Evolutionary conservation across 2,329 filamentous ascomycete genomes (phyloP).

Genomic region (Pseudogymnoascus verrucosus): DNA sequence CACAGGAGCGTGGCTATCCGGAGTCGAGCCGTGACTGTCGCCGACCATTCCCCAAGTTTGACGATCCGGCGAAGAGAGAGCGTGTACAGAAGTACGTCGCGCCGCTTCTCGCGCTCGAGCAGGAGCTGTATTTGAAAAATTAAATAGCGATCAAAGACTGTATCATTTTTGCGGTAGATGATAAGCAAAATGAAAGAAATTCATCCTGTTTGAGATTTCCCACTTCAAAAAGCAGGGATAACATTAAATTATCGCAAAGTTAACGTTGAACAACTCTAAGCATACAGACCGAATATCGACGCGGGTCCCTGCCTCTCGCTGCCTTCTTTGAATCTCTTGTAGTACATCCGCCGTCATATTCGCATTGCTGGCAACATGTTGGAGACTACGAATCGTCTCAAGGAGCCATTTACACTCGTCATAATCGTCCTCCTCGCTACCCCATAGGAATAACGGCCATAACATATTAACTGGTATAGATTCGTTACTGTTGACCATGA

Average conservation of each 20-base stretch:
- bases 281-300: slow-evolving; percentile 33
- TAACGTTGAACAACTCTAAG: slow-evolving; percentile 38
- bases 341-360: slow-evolving; percentile 32
- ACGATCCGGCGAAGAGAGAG: slow-evolving; percentile 33
- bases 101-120: slow-evolving; percentile 2
- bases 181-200: background rate
- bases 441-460: slow-evolving; percentile 48
- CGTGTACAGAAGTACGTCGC: slow-evolving; percentile 6
- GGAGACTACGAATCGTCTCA: slow-evolving; percentile 36
- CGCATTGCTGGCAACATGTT: slow-evolving; percentile 33
- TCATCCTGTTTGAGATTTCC: background rate
- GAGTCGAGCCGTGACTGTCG: slow-evolving; percentile 43
- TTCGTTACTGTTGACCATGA: slow-evolving; percentile 37
- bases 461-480: slow-evolving; percentile 46
- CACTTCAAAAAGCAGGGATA: background rate
- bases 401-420: slow-evolving; percentile 43
- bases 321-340: slow-evolving; percentile 31
- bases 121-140: background rate
- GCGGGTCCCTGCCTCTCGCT: slow-evolving; percentile 30
- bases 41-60: slow-evolving; percentile 44
- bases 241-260: slow-evolving; percentile 44
- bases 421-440: slow-evolving; percentile 41
- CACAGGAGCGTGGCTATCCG: slow-evolving; percentile 45
- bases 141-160: background rate
- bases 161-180: background rate